These are phyloP conservation scores for Cyberlindnera mississippiensis DNA, from an alignment of 805 yeast species.

Conservation along the genomic window DNA sequence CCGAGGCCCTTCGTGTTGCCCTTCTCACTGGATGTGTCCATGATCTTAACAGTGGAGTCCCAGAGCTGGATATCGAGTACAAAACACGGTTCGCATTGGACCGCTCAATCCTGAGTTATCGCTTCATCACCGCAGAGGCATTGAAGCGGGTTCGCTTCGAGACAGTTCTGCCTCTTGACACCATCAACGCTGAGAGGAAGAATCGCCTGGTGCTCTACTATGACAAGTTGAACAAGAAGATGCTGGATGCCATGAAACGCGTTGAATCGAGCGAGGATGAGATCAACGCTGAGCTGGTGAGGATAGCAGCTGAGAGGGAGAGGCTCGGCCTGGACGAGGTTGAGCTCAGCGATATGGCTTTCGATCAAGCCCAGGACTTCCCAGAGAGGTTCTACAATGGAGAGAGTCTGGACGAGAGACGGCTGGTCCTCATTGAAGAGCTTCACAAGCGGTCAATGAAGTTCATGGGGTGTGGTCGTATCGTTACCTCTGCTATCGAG, in stretches of 20 bases:
- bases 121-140: slow-evolving; percentile 23
- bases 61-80: slow-evolving; percentile 3
- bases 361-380: slow-evolving; percentile 16
- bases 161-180: slow-evolving; percentile 24
- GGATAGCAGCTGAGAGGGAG: slow-evolving; percentile 20
- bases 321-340: slow-evolving; percentile 7
- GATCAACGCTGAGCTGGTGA: slow-evolving; percentile 15
- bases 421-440: slow-evolving; percentile 4
- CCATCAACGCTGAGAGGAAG: slow-evolving; percentile 14
- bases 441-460: slow-evolving; percentile 10
- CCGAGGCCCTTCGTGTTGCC: slow-evolving; percentile 18
- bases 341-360: slow-evolving; percentile 12
- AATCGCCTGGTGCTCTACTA: slow-evolving; percentile 15
- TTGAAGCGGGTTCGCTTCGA: slow-evolving; percentile 25
- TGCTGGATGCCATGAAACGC: slow-evolving; percentile 13
- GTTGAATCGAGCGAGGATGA: slow-evolving; percentile 15
- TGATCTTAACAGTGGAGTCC: slow-evolving; percentile 16
- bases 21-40: slow-evolving; percentile 20
- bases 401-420: slow-evolving; percentile 4
- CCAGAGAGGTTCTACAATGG: slow-evolving; percentile 18
- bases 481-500: slow-evolving; percentile 10
- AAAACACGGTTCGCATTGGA: slow-evolving; percentile 19
- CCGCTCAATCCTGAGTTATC: slow-evolving; percentile 16
- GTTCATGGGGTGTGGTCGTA: slow-evolving; percentile 9
- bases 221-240: slow-evolving; percentile 18